Conservation (phyloP, 1,139 yeast species). For the Dujonia santamariae region DNA sequence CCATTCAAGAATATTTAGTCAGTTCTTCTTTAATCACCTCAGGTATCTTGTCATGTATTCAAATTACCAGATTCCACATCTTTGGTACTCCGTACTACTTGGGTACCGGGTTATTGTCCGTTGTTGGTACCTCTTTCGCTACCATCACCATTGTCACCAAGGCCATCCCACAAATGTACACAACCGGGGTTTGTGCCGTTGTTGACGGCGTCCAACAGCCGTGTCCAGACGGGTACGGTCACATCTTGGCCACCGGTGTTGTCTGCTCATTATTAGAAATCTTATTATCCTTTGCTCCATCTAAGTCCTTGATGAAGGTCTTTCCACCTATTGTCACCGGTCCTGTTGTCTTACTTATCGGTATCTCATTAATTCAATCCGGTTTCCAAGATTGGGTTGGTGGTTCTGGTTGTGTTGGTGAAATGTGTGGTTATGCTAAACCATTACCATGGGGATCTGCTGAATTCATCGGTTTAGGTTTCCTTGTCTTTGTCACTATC, state of each 20-base stretch:
- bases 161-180: constrained; percentile 79
- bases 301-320: constrained; percentile 60
- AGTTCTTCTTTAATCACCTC: constrained; percentile 73
- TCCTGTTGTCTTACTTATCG: constrained; percentile 83
- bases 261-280: constrained; percentile 76
- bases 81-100: constrained; percentile 68
- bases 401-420: constrained; percentile 68
- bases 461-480: constrained; percentile 80
- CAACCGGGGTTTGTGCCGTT: constrained; percentile 65
- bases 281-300: constrained; percentile 69
- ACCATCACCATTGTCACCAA: constrained; percentile 76
- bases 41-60: constrained; percentile 70
- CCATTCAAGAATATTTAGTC: constrained; percentile 64
- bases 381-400: constrained; percentile 89
- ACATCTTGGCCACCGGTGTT: constrained; percentile 75
- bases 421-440: constrained; percentile 31
- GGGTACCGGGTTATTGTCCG: constrained; percentile 86
- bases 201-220: constrained; percentile 64
- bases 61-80: constrained; percentile 77
- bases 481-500: constrained; percentile 72
- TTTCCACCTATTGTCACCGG: constrained; percentile 93
- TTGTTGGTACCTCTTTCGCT: constrained; percentile 87
- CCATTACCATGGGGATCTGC: constrained; percentile 81
- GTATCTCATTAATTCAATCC: constrained; percentile 59
- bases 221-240: constrained; percentile 89